Evolutionary conservation across 768 basidiomycete species (phyloP), one percentile per base, ranked within the genome.

Genomic region (Fibroporia radiculosa): DNA sequence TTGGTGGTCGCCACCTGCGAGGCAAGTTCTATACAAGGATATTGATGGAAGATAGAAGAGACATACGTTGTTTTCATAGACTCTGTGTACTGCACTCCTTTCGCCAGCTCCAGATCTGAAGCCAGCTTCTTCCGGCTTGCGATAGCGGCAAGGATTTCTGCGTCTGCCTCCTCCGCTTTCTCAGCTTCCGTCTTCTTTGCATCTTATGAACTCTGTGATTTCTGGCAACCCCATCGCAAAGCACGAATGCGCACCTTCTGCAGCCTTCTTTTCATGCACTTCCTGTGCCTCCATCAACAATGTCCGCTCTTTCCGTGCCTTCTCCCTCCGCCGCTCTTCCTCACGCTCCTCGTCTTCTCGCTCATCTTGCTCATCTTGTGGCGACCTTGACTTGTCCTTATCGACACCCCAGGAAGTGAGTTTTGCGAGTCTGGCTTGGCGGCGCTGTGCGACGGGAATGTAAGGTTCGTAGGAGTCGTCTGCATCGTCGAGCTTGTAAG

Each of bases 221-320:
- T n/a, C n/a, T n/a, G 41, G 29, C n/a, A 42, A 16, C 8, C 29
- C 16, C 7, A 40, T 7, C 38, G n/a, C 27, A 27, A 18, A 42
- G 28, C 16, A 14, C 38, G 18, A 32, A 14, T 13, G 58, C 67
- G 36, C 43, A 89, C 91, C 86, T 68, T 95, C 88, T 43, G 71
- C 74, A 3, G 85, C 89, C 64, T 84, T 90, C 62, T 73, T 73
- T 20, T 74, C 73, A 57, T 95, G 91, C 25, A 98, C 93, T 59
- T 98, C 95, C 64, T 97, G 92, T 1, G 96, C 96, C 61, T 96
- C 93, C 57, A 92, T 63, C 40, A 99, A 66, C 38, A 99, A 66
- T 0, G 93, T 96, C 54, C 91, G 69, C 66, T 93, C 91, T 62
- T 81, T 84, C 49, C 93, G 66, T 16, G 79, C 76, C 56, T 75